Evolutionary conservation across 2,329 filamentous ascomycete species (phyloP), one percentile per base, ranked within the genome.

Genomic region (Albifimbria verrucaria): DNA sequence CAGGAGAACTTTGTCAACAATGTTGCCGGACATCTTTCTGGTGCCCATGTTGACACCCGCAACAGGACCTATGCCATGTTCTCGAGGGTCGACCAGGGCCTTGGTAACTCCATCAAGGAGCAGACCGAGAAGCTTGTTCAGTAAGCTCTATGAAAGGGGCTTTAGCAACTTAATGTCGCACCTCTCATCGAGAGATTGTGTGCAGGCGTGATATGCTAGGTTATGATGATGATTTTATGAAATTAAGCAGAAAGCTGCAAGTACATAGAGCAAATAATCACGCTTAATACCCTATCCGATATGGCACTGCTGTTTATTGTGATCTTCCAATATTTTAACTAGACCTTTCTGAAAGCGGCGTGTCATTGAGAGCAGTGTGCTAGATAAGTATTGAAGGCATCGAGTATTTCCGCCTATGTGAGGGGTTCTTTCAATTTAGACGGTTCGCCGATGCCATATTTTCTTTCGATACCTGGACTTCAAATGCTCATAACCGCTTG

Each of bases 41-140:
- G 69, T 49, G 83, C 82, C 2, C 72, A 78, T 58, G 71, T 74
- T 54, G 77, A 78, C 57, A 80, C 83, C 36, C 76, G 84, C 36
- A 73, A 78, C 60, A 74, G 78, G 42, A 83, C 82, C 17, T 86
- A 85, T 61, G 79, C 73, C 49, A 85, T 86, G 81, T 87, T 86
- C 66, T 64, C 66, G 41, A 75, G 72, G 44, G 80, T 87, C n/a
- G 77, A 84, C 58, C 56, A 68, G 10, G 74, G 75, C 17, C 73
- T 86, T 3, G 82, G 82, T 23, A 65, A 65, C 32, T 72, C 77
- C 12, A 80, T 86, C 61, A 71, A 75, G 63, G 70, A 74, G 56
- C 73, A 73, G 50, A 84, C 82, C 1, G 82, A 85, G 68, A 70
- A 73, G 63, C 65, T 67, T 50, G 72, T 57, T 23, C 58, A 59